Percentiles rank a stretch among this genome's conserved stretches.
Evolutionary conservation across 371 early-diverging fungal species (phyloP).

Genomic region (Apophysomyces ossiformis): DNA sequence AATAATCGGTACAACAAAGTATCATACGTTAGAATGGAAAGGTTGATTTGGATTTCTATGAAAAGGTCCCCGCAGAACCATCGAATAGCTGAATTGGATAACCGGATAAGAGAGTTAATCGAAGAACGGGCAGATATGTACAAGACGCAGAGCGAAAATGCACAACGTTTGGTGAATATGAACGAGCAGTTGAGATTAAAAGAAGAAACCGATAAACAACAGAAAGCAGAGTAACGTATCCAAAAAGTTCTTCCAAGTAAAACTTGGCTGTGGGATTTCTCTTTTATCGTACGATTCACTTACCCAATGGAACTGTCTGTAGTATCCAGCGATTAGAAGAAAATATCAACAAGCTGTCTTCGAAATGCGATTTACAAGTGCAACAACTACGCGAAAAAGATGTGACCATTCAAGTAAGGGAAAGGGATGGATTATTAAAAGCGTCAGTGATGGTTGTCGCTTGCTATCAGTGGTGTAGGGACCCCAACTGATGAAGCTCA

Average conservation of each 20-base stretch:
- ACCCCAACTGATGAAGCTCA: too few species aligned
- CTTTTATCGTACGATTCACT: too few species aligned
- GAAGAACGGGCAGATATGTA: slow-evolving; percentile 90
- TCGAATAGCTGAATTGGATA: slow-evolving; percentile 75
- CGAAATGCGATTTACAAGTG: slow-evolving; percentile 56
- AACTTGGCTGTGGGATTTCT: too few species aligned
- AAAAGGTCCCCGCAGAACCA: slow-evolving; percentile 47
- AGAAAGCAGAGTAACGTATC: slow-evolving; percentile 64
- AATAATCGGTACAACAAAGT: too few species aligned
- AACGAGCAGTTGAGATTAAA: slow-evolving; percentile 74
- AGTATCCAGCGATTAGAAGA: slow-evolving; percentile 58
- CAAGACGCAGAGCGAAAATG: slow-evolving; percentile 89
- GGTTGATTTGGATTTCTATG: too few species aligned
- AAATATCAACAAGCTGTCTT: slow-evolving; percentile 36
- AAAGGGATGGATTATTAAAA: background rate
- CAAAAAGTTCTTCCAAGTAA: too few species aligned
- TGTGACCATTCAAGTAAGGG: slow-evolving; percentile 74
- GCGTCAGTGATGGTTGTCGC: background rate
- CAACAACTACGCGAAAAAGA: slow-evolving; percentile 86
- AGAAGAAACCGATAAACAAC: slow-evolving; percentile 66
- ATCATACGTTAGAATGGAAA: too few species aligned
- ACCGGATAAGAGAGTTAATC: slow-evolving; percentile 74
- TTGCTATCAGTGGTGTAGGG: background rate
- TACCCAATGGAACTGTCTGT: background rate
- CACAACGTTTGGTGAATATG: slow-evolving; percentile 86